These are phyloP conservation scores for Monosporascus sp. DNA, from an alignment of 2,329 filamentous ascomycete species.

Conservation along the genomic window DNA sequence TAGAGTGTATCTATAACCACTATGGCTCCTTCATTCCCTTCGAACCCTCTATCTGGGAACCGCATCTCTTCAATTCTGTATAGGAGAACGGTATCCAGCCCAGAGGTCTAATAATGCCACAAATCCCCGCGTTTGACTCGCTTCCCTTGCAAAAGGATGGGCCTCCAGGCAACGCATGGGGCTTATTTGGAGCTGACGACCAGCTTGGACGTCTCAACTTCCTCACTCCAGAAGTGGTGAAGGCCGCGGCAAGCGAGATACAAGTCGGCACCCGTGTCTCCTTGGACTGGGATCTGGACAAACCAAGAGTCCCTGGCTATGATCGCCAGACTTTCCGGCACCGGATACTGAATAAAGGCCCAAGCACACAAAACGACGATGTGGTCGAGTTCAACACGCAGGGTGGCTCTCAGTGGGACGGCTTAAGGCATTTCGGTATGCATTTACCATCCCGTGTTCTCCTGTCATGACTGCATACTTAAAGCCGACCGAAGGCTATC, in stretches of 20 bases:
- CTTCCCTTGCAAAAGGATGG: constrained; percentile 38
- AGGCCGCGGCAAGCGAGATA: constrained; percentile 39
- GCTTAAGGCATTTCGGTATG: constrained; percentile 30
- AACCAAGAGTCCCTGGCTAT: constrained; percentile 9
- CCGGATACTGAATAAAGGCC: constrained; percentile 3
- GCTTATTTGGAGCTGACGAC: constrained; percentile 39
- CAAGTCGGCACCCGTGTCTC: constrained; percentile 32
- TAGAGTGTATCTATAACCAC: background rate
- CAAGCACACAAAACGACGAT: constrained; percentile 27
- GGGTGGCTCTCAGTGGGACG: constrained; percentile 32
- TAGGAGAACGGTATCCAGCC: no score
- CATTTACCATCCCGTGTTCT: background rate
- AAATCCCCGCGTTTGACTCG: constrained; percentile 25
- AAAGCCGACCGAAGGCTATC: constrained; percentile 3
- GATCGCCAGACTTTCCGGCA: constrained; percentile 7
- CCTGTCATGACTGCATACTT: background rate
- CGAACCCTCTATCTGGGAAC: no score
- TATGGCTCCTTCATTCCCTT: background rate
- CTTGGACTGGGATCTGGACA: constrained; percentile 35
- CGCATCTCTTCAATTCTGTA: no score
- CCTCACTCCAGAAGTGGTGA: constrained; percentile 39
- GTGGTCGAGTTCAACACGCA: constrained; percentile 32
- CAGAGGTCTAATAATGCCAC: background rate
- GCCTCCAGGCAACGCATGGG: constrained; percentile 42
- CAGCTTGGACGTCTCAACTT: constrained; percentile 46